phyloP scores from a whole-genome alignment of 306 rosid species.

The Pyrus communis region DNA sequence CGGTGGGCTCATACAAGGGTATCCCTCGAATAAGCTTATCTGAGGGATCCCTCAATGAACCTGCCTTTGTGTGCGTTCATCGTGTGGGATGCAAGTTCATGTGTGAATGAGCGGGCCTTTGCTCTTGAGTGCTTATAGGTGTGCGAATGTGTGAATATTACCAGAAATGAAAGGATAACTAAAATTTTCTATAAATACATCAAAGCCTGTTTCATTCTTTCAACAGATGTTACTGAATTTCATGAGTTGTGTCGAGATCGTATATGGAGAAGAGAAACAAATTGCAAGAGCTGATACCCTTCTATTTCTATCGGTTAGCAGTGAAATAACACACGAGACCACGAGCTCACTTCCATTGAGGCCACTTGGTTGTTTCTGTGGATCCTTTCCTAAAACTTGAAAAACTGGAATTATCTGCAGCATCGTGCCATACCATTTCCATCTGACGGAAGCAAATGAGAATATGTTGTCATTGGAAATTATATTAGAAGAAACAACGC shows the following conservation, averaged over 20 bases:
- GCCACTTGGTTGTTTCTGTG: slow-evolving; percentile 63
- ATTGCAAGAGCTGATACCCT: slow-evolving; percentile 9
- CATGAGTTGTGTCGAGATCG: not conserved
- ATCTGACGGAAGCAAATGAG: slow-evolving; percentile 44
- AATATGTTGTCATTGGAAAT: slow-evolving; percentile 10
- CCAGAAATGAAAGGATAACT: not conserved
- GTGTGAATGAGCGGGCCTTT: not conserved
- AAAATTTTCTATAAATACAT: not conserved
- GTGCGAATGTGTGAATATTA: not conserved
- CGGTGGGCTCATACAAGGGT: too few species aligned
- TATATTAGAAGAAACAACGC: not conserved
- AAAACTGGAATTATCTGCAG: slow-evolving; percentile 31
- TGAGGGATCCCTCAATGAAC: too few species aligned
- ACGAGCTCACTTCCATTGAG: slow-evolving; percentile 54
- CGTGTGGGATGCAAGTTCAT: not conserved
- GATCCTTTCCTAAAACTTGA: slow-evolving; percentile 55
- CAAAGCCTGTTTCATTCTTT: not conserved
- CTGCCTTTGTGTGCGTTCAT: not conserved
- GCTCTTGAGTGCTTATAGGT: not conserved
- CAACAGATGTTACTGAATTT: not conserved
- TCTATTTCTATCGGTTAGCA: slow-evolving; percentile 5
- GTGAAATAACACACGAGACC: slow-evolving; percentile 1
- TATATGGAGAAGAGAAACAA: not conserved
- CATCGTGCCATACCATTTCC: slow-evolving; percentile 91
- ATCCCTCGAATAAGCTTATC: too few species aligned